phyloP scores from a whole-genome alignment of 208 protist species.

The Acanthamoeba castellanii region DNA sequence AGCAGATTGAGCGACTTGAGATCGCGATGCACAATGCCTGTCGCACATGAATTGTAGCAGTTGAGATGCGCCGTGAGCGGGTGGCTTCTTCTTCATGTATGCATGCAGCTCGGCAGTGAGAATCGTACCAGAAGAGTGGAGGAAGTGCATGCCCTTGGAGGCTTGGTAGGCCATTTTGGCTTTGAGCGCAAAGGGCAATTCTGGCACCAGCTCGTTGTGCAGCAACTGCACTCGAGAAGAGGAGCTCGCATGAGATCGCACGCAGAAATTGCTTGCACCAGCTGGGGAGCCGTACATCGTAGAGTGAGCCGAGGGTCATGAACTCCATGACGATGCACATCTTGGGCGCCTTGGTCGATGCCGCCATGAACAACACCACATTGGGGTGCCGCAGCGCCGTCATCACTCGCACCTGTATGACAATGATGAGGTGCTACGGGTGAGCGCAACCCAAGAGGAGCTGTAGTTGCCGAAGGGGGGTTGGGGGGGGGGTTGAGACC shows the following conservation, averaged over 20 bases:
- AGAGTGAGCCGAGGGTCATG: background rate
- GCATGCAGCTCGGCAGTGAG: too few species aligned
- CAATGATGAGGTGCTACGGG: background rate
- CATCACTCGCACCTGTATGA: conserved; percentile 66
- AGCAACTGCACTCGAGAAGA: background rate
- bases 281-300: background rate
- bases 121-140: background rate
- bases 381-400: conserved; percentile 80
- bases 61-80: background rate
- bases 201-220: background rate
- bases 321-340: conserved; percentile 55
- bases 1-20: background rate
- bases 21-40: background rate
- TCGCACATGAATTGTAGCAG: background rate
- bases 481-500: background rate
- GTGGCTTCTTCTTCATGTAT: too few species aligned
- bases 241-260: too few species aligned
- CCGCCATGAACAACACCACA: conserved; percentile 82
- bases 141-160: conserved; percentile 57
- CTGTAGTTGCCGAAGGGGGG: too few species aligned
- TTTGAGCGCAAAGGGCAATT: background rate
- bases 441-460: too few species aligned
- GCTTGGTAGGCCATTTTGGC: conserved; percentile 24
- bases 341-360: conserved; percentile 48
- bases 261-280: too few species aligned